Evolutionary conservation across 352 stramenopile species (phyloP), one percentile per base, ranked within the genome.

Genomic region (Pythium biforme): DNA sequence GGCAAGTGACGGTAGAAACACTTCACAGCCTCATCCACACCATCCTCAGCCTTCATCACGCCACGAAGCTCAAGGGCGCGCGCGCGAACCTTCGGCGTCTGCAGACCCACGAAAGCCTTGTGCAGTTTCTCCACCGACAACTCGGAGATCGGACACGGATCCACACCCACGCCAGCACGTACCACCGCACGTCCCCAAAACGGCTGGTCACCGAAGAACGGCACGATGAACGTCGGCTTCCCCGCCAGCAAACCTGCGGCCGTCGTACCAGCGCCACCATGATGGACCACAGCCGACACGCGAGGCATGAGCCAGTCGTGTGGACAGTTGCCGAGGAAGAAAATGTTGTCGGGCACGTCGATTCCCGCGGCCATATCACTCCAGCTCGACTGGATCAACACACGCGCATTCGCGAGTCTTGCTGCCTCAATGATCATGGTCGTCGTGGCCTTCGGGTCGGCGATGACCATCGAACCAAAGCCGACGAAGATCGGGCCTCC

Each of bases 171-270:
- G 29, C 88, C 90, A 37, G 82, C 77, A 0, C 78, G 79, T 39
- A 88, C 62, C 0, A 97, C 87, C 10, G 94, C 91, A 48, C 90
- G 79, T 1, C 90, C 92, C 95, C 95, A 98, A 66, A 98, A 98
- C 29, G 81, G 87, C 66, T 98, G 95, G 66, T 98, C 95, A 23
- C 89, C 91, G 67, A 98, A 98, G 58, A 98, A 98, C 8, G 95
- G 95, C 55, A 95, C 94, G 15, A 98, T 90, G 56, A 98, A 92
- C 8, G 92, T 98, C 1, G 95, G 94, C 49, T 98, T 94, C 0
- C 91, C 92, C 45, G 88, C 88, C 39, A 95, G 55, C 2, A 98
- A 70, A 14, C 92, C 95, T 0, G 91, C 90, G 20, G 92, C 92
- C 19, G 92, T 97, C 29, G 95, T 98, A 19, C 93, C 93, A 54